A percentile compares a stretch with the other conserved stretches of the same genome.
Conservation (phyloP, 192 early-diverging fungal species). For the Endogone sp. region DNA sequence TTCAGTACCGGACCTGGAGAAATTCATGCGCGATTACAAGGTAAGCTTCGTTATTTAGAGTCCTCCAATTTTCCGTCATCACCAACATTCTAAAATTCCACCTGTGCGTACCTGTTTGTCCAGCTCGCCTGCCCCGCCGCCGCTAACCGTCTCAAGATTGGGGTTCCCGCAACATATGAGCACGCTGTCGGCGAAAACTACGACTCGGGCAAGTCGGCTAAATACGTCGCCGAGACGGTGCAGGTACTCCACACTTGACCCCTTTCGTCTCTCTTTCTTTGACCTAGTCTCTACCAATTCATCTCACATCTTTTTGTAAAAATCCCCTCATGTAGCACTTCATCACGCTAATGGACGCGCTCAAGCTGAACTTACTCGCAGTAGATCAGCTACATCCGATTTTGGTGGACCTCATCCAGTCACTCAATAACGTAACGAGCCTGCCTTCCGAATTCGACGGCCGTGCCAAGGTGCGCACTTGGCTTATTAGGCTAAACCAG, state of each 20-base stretch:
- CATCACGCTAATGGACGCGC: conserved; percentile 88
- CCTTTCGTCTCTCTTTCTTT: not conserved
- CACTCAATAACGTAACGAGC: conserved; percentile 75
- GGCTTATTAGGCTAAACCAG: conserved; percentile 84
- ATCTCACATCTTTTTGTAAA: not conserved
- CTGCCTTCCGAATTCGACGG: conserved; percentile 79
- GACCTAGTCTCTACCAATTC: not conserved
- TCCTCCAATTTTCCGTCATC: no score
- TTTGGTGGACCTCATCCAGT: conserved; percentile 81
- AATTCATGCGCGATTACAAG: conserved; percentile 80
- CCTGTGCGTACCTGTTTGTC: not conserved
- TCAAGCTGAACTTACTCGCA: conserved; percentile 78
- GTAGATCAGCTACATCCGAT: conserved; percentile 91
- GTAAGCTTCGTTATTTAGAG: no score
- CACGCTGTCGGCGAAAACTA: conserved; percentile 60
- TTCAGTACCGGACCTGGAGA: conserved; percentile 60
- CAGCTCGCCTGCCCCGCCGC: conserved; percentile 85
- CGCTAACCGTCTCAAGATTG: conserved; percentile 82
- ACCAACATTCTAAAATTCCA: no score
- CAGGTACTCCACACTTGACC: conserved; percentile 36
- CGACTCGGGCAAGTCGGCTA: conserved; percentile 57
- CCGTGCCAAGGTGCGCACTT: conserved; percentile 78
- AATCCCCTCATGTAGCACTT: conserved; percentile 54
- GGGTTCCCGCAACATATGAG: conserved; percentile 93
- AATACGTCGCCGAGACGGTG: conserved; percentile 78